Conservation (phyloP, 2,329 filamentous ascomycete genomes). For the Beauveria sp. region DNA sequence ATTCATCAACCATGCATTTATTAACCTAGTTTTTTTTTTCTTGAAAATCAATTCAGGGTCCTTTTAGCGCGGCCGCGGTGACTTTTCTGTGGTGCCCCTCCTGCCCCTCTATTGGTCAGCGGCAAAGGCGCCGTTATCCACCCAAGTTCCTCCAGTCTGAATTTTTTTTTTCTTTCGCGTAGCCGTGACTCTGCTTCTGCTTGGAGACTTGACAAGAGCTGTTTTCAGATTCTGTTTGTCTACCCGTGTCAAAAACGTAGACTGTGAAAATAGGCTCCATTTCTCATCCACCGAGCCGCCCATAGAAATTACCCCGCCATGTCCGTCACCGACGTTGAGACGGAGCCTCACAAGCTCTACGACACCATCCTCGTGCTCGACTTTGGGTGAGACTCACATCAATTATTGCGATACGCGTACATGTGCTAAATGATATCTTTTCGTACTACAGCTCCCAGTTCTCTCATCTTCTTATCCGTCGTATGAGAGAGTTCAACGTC, state of each 20-base stretch:
- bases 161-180: neutral
- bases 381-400: constrained; percentile 42
- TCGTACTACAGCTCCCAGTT: constrained; percentile 45
- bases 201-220: neutral
- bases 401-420: neutral
- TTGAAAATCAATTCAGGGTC: neutral
- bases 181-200: neutral
- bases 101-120: neutral
- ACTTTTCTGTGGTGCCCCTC: neutral
- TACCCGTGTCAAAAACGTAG: neutral
- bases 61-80: neutral
- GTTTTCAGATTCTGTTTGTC: neutral
- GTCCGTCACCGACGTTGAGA: constrained; percentile 3
- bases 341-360: constrained; percentile 8
- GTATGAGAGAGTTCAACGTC: constrained; percentile 70
- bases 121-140: neutral
- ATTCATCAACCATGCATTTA: neutral
- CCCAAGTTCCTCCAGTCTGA: neutral
- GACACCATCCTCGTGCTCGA: constrained; percentile 62
- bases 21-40: neutral
- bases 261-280: neutral
- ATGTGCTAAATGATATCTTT: neutral
- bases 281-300: neutral
- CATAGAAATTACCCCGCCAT: neutral
- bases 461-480: constrained; percentile 66